Evolutionary conservation across 352 stramenopile genomes (phyloP).

Genomic region (Phytophthora palmivora): DNA sequence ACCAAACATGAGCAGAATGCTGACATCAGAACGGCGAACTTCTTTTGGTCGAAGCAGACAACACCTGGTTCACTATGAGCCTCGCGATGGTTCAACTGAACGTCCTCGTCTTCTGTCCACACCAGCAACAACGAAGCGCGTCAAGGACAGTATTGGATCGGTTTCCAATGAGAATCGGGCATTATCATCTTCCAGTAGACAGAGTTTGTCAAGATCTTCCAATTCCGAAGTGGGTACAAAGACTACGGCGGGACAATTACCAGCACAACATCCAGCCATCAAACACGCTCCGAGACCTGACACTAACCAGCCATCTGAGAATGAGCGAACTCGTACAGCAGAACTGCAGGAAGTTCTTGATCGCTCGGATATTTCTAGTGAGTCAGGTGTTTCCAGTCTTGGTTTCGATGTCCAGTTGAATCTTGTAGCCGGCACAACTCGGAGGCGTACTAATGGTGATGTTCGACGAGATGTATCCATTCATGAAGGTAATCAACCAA

Average conservation of each 20-base stretch:
- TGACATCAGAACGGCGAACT: constrained; percentile 16
- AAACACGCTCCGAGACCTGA: neutral
- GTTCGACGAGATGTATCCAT: too few species aligned
- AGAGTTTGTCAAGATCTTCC: constrained; percentile 22
- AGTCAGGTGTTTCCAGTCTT: constrained; percentile 54
- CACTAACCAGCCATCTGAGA: neutral
- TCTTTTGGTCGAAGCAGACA: constrained; percentile 32
- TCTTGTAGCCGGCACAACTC: constrained; percentile 40
- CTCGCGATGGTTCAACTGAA: constrained; percentile 1
- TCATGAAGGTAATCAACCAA: neutral
- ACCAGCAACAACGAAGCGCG: neutral
- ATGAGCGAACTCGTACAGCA: neutral
- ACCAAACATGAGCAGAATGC: constrained; percentile 46
- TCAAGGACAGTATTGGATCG: neutral
- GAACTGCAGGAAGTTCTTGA: constrained; percentile 6
- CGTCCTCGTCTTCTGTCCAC: constrained; percentile 6
- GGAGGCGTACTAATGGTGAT: constrained; percentile 17
- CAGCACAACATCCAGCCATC: neutral
- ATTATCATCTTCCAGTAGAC: constrained; percentile 5
- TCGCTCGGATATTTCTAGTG: constrained; percentile 38
- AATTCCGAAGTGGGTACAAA: constrained; percentile 15
- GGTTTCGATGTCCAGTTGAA: constrained; percentile 56
- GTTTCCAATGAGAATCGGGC: constrained; percentile 1
- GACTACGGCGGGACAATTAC: constrained; percentile 1
- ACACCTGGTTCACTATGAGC: constrained; percentile 7